phyloP scores from a whole-genome alignment of 1,139 yeast genomes.

The Debaryomyces fabryi region DNA sequence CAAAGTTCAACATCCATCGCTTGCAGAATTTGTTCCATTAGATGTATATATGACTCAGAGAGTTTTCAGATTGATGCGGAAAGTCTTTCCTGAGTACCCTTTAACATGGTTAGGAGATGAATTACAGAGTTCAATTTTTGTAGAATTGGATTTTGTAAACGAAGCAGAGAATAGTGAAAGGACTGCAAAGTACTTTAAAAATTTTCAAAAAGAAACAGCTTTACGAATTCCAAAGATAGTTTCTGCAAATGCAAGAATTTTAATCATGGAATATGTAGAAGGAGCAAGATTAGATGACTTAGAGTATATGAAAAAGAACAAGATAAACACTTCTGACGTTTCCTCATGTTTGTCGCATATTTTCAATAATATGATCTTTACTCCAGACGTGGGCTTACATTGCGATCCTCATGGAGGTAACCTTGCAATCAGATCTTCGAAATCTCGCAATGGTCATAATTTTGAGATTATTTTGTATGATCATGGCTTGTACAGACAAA shows the following conservation, averaged over 20 bases:
- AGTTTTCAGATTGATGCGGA: slow-evolving; percentile 74
- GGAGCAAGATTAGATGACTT: slow-evolving; percentile 86
- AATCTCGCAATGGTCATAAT: slow-evolving; percentile 56
- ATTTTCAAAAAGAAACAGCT: slow-evolving; percentile 64
- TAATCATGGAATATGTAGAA: slow-evolving; percentile 84
- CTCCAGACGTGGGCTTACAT: slow-evolving; percentile 88
- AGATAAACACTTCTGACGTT: slow-evolving; percentile 76
- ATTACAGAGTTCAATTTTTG: slow-evolving; percentile 78
- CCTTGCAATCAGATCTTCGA: slow-evolving; percentile 67
- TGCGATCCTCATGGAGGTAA: slow-evolving; percentile 99
- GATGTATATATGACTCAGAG: slow-evolving; percentile 78
- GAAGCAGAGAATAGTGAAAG: slow-evolving; percentile 81
- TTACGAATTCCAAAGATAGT: slow-evolving; percentile 75
- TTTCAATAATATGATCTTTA: slow-evolving; percentile 93
- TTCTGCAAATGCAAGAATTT: slow-evolving; percentile 67
- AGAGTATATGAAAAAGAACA: slow-evolving; percentile 58
- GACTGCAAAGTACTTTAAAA: slow-evolving; percentile 68
- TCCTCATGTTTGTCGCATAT: slow-evolving; percentile 85
- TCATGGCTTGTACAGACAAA: slow-evolving; percentile 90
- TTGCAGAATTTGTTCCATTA: slow-evolving; percentile 85
- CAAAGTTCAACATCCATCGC: slow-evolving; percentile 90
- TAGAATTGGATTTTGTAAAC: slow-evolving; percentile 82
- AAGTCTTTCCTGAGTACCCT: slow-evolving; percentile 91
- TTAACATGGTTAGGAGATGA: slow-evolving; percentile 94
- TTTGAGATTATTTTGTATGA: slow-evolving; percentile 92